Base-by-base conservation (phyloP, 2,329 filamentous ascomycete species). In the Daldinia sp. region DNA sequence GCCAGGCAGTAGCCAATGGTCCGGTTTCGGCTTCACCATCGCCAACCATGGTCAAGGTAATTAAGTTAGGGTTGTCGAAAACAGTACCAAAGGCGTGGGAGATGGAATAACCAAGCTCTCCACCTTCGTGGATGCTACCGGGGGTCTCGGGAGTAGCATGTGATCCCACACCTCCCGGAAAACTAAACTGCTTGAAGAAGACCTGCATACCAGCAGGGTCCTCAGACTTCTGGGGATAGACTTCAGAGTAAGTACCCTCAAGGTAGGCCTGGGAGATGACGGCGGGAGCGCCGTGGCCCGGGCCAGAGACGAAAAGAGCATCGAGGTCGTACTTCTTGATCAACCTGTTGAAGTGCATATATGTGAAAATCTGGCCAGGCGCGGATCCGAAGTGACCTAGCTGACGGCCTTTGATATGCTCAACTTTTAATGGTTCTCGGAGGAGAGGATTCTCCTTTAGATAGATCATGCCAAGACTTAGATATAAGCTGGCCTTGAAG, bases 101-200 rank as follows among this genome's bases (percentile, higher is more conserved):
- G 72, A 94, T 85, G 7, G 91, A 90, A 79, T 94, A 94, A n/a
- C 92, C 92, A 23, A 94, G 86, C 80, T 94, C 92, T 68, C 92
- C 92, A 75, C 92, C 92, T 78, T 94, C 92, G 77, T 94, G 92
- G 69, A 93, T 85, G 75, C 88, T 91, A 53, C 92, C 92, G 0
- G 92, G 92, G 0, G 91, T 93, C 81, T 94, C 92, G 1, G 92
- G 92, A 0, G 91, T 94, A 62, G 91, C 91, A 77, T 94, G 92
- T 20, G 89, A 92, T 61, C 91, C 91, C 74, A 93, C 90, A 61
- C 92, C 92, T 18, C 92, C 92, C 0, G 92, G 92, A 80, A 94
- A 94, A 0, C 91, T 93, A 81, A 94, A 94, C 72, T 91, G 88
- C 82, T 93, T 93, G 87, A 94, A 93, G 84, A 94, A 93, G 67